Percentiles rank a stretch among this genome's conserved stretches.
phyloP scores from a whole-genome alignment of 2,329 filamentous ascomycete species.

The Neobulgaria alba region DNA sequence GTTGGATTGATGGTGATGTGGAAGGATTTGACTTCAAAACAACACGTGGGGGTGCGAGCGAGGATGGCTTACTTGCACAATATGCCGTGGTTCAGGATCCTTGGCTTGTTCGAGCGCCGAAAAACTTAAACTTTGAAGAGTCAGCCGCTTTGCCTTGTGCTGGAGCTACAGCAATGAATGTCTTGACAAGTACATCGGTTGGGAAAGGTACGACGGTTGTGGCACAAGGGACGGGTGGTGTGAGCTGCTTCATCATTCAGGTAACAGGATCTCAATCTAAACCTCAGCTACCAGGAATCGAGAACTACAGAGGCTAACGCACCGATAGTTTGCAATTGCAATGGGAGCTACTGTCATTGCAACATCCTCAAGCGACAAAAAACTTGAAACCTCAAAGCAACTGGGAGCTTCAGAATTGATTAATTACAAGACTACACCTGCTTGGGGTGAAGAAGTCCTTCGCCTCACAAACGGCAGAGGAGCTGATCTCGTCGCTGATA shows the following conservation, averaged over 20 bases:
- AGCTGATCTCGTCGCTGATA: conserved; percentile 55
- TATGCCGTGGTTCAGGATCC: conserved; percentile 49
- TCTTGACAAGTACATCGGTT: conserved; percentile 39
- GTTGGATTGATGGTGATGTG: conserved; percentile 27
- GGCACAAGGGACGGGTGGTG: conserved; percentile 45
- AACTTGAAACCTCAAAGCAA: conserved; percentile 9
- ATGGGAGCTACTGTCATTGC: conserved; percentile 30
- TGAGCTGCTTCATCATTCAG: conserved; percentile 33
- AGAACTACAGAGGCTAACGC: not conserved
- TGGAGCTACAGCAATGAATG: conserved; percentile 49
- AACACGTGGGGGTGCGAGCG: conserved; percentile 48
- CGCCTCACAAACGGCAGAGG: conserved; percentile 41
- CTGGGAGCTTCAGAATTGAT: conserved; percentile 14
- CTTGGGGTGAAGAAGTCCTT: conserved; percentile 52
- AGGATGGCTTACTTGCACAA: conserved; percentile 44
- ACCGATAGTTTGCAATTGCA: conserved; percentile 31
- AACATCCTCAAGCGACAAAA: conserved; percentile 13
- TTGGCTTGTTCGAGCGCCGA: conserved; percentile 44
- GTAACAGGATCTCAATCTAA: too few species aligned
- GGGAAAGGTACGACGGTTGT: conserved; percentile 38
- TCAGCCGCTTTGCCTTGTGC: conserved; percentile 51
- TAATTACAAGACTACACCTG: conserved; percentile 35
- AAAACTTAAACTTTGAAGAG: conserved; percentile 48
- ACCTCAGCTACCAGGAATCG: not conserved
- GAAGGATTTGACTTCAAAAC: conserved; percentile 27